Base-by-base conservation (phyloP, 73 alveolate species). In the Durusdinium trenchii region DNA sequence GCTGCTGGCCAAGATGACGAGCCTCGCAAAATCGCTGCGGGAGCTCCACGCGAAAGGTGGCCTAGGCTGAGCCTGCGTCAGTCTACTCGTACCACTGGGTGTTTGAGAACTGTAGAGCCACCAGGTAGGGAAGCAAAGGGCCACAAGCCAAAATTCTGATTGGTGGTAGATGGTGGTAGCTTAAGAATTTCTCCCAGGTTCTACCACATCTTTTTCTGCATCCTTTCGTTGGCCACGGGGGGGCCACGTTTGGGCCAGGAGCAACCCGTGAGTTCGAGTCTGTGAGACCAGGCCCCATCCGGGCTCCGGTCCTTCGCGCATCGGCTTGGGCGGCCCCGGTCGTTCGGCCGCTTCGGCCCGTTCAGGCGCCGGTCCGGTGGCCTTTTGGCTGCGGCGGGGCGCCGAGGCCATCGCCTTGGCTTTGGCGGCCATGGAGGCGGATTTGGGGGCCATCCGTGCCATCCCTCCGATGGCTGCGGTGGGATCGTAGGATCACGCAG, bases 351-450 rank as follows among this genome's bases (percentile, higher is more conserved):
- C 30, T 60, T 23, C 73, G 12, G 12, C 69, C 69, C 30, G 73
- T 32, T 23, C n/a, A 90, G 98, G 98, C 14, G 69, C 43, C 28
- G 98, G 98, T n/a, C 98, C 98, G 9, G 90, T 91, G 60, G 98
- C 79, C 61, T 45, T 91, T 54, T 91, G 98, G 98, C 89, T 91
- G 26, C 89, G 90, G 5, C 89, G 98, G 40, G 62, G 62, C 71
- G 45, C 78, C 5, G 36, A 48, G 1, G 98, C 89, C 32, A 52
- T 91, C 3, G 26, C 43, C 45, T 40, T 91, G 78, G 98, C 98
- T 12, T 40, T 91, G 79, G 98, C 98, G 9, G 98, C 98, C 45
- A 47, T 91, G 98, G 98, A 91, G 78, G 98, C 60, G 46, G 62
- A 42, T n/a, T n/a, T n/a, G n/a, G n/a, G n/a, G n/a, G n/a, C n/a